Evolutionary conservation across 805 yeast genomes (phyloP).

Genomic region (Zygoascus tannicola): DNA sequence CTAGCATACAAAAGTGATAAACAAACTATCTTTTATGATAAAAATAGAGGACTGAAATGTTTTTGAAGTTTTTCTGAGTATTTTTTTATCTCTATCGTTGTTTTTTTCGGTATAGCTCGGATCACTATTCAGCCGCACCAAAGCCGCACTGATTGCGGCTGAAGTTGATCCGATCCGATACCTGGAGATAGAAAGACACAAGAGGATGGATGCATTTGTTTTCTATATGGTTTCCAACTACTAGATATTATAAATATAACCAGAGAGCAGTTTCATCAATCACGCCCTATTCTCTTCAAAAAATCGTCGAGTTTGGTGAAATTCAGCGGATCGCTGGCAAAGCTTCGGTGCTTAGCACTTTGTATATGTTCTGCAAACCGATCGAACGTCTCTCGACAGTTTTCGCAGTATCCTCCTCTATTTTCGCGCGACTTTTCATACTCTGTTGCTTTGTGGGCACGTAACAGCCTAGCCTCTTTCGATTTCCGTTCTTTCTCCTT

Average conservation of each 20-base stretch:
- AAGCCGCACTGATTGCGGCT: too few species aligned
- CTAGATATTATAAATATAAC: not conserved
- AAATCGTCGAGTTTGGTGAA: slow-evolving; percentile 61
- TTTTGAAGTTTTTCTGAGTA: too few species aligned
- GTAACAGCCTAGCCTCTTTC: not conserved
- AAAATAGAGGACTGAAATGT: too few species aligned
- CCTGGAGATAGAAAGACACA: not conserved
- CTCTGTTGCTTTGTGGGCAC: slow-evolving; percentile 3
- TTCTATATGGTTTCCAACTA: not conserved
- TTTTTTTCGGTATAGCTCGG: too few species aligned
- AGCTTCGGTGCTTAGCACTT: slow-evolving; percentile 62
- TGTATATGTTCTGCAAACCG: slow-evolving; percentile 66
- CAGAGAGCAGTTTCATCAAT: not conserved
- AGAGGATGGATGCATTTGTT: not conserved
- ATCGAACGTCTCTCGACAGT: slow-evolving; percentile 78
- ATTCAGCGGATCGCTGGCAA: slow-evolving; percentile 63
- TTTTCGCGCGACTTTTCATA: slow-evolving; percentile 4
- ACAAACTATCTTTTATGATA: too few species aligned
- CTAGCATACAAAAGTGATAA: too few species aligned
- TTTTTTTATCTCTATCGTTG: too few species aligned
- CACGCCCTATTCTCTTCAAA: slow-evolving; percentile 1
- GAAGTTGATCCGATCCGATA: not conserved
- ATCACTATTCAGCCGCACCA: too few species aligned
- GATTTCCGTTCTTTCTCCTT: not conserved
- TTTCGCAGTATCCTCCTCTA: slow-evolving; percentile 77